These are phyloP conservation scores for Porodaedalea pini DNA, from an alignment of 1,284 basidiomycete genomes.

Conservation along the genomic window DNA sequence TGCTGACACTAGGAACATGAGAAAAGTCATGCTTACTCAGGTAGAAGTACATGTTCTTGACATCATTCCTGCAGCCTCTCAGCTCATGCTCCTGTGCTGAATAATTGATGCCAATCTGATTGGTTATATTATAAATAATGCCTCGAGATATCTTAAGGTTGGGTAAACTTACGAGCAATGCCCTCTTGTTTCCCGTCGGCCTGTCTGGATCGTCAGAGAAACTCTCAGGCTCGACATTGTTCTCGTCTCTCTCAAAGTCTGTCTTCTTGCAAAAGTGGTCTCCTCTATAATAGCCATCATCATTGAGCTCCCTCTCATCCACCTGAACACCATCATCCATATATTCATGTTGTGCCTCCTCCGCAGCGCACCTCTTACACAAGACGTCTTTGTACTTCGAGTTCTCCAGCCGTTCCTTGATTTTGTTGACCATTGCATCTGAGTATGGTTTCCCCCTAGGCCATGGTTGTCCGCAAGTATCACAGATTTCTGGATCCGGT, in stretches of 20 bases:
- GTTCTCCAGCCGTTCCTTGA: not conserved
- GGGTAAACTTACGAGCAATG: conserved; percentile 57
- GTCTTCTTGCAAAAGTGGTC: not conserved
- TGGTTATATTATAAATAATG: too few relatives aligned
- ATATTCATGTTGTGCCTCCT: not conserved
- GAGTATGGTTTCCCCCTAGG: not conserved
- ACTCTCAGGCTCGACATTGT: not conserved
- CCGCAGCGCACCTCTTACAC: not conserved
- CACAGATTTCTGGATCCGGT: not conserved
- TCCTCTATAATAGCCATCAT: not conserved
- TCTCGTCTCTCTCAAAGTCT: not conserved
- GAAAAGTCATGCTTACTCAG: conserved; percentile 46
- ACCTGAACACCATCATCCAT: not conserved
- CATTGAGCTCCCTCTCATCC: not conserved
- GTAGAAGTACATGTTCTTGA: conserved; percentile 71
- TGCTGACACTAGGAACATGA: not conserved
- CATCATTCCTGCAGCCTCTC: conserved; percentile 87
- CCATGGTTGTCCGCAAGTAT: not conserved
- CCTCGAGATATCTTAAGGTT: not conserved
- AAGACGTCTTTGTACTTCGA: not conserved
- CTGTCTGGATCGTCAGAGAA: not conserved
- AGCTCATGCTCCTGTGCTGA: conserved; percentile 59
- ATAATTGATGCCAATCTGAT: conserved; percentile 85
- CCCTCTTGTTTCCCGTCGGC: conserved; percentile 57
- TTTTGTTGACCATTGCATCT: not conserved